A percentile compares a stretch with the other conserved stretches of the same genome.
Evolutionary conservation across 805 yeast species (phyloP).

Genomic region (Candida patagonica): DNA sequence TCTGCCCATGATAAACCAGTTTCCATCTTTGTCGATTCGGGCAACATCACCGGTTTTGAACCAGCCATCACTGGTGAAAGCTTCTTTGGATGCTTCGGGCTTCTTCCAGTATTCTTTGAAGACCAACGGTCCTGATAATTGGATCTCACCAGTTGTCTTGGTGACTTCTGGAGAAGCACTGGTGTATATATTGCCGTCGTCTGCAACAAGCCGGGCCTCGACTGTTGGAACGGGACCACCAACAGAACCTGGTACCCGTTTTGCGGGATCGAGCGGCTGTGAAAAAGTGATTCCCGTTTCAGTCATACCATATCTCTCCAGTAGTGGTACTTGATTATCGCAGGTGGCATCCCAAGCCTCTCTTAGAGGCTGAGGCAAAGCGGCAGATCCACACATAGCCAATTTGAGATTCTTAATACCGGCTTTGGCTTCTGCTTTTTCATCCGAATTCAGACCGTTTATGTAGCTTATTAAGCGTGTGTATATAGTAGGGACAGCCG

Average conservation of each 20-base stretch:
- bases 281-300: conserved; percentile 29
- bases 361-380: conserved; percentile 26
- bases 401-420: conserved; percentile 16
- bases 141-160: conserved; percentile 38
- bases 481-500: conserved; percentile 30
- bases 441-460: conserved; percentile 11
- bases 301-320: conserved; percentile 30
- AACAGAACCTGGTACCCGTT: conserved; percentile 23
- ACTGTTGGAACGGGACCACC: conserved; percentile 28
- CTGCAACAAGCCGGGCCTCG: conserved; percentile 23
- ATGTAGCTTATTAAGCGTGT: conserved; percentile 19
- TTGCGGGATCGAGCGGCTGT: conserved; percentile 21
- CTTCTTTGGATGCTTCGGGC: conserved; percentile 37
- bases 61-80: conserved; percentile 42
- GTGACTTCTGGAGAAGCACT: conserved; percentile 7
- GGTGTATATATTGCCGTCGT: conserved; percentile 15
- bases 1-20: conserved; percentile 36
- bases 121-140: conserved; percentile 47
- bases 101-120: conserved; percentile 42
- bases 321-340: conserved; percentile 23
- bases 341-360: conserved; percentile 23
- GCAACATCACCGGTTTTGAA: conserved; percentile 54
- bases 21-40: conserved; percentile 34
- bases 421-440: conserved; percentile 14
- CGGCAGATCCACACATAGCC: conserved; percentile 30